These are phyloP conservation scores for Scleromitrula shiraiana DNA, from an alignment of 2,329 filamentous ascomycete species.

Conservation along the genomic window DNA sequence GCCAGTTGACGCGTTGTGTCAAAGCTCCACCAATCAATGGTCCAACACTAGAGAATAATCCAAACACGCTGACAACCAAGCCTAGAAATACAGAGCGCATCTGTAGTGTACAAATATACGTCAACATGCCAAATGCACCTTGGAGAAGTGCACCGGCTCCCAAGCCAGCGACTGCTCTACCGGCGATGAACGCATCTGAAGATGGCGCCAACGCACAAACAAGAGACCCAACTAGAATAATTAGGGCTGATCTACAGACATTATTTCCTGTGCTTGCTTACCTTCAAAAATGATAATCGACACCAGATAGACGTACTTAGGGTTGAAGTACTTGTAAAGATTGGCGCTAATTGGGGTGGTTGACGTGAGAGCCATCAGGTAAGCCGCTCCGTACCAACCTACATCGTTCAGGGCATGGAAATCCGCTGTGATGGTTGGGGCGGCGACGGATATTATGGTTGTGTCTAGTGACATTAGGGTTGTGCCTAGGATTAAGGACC, in stretches of 20 bases:
- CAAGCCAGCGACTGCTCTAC: constrained; percentile 31
- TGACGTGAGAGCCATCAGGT: not conserved
- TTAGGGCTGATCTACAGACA: not conserved
- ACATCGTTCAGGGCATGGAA: constrained; percentile 43
- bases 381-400: constrained; percentile 29
- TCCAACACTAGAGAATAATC: constrained; percentile 52
- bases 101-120: constrained; percentile 24
- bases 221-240: not conserved
- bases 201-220: constrained; percentile 34
- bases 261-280: not conserved
- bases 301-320: not conserved
- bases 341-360: not conserved
- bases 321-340: not conserved
- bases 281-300: not conserved
- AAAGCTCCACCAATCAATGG: constrained; percentile 57
- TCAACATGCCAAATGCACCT: constrained; percentile 36
- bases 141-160: constrained; percentile 23
- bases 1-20: constrained; percentile 48
- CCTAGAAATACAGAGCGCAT: constrained; percentile 43
- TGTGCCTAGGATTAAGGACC: not conserved
- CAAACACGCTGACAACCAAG: constrained; percentile 58
- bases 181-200: constrained; percentile 38
- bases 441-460: constrained; percentile 29
- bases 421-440: constrained; percentile 43
- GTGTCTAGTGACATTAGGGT: not conserved